Conservation (phyloP, 371 early-diverging fungal genomes). For the Funneliformis caledonium region DNA sequence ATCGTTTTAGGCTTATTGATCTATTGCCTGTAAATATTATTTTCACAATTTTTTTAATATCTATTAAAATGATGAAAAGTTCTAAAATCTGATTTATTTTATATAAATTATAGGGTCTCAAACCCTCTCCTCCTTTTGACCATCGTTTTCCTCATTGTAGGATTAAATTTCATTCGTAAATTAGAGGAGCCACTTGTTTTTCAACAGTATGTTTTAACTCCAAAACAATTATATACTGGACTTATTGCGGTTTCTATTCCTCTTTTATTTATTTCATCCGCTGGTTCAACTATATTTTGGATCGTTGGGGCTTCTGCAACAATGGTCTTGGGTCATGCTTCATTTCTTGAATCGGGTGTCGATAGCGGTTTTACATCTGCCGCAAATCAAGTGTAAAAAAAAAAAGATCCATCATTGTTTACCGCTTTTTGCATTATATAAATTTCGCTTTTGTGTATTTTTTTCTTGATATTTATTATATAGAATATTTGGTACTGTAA, state of each 20-base stretch:
- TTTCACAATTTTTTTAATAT: neutral
- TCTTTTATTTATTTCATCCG: constrained; percentile 64
- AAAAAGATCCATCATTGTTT: neutral
- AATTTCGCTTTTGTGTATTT: neutral
- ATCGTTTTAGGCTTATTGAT: constrained; percentile 60
- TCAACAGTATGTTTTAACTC: constrained; percentile 51
- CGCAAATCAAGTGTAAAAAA: neutral
- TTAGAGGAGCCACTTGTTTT: constrained; percentile 55
- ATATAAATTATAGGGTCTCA: constrained; percentile 52
- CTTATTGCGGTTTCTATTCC: constrained; percentile 58
- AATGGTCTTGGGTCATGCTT: constrained; percentile 66
- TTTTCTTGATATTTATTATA: too few species aligned
- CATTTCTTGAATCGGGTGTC: constrained; percentile 65
- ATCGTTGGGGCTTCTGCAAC: constrained; percentile 69
- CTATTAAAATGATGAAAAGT: too few species aligned
- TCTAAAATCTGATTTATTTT: neutral
- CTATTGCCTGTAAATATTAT: constrained; percentile 65
- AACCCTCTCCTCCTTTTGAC: constrained; percentile 62
- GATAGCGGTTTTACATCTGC: constrained; percentile 61
- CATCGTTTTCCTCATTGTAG: constrained; percentile 59
- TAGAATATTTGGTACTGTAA: too few species aligned
- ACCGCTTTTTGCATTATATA: neutral
- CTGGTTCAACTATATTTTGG: constrained; percentile 70
- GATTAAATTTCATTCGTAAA: constrained; percentile 60
- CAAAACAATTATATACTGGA: constrained; percentile 57